Percentiles rank a stretch among this genome's conserved stretches.
These are phyloP conservation scores for Theileria parva DNA, from an alignment of 169 alveolate genomes.

Conservation along the genomic window DNA sequence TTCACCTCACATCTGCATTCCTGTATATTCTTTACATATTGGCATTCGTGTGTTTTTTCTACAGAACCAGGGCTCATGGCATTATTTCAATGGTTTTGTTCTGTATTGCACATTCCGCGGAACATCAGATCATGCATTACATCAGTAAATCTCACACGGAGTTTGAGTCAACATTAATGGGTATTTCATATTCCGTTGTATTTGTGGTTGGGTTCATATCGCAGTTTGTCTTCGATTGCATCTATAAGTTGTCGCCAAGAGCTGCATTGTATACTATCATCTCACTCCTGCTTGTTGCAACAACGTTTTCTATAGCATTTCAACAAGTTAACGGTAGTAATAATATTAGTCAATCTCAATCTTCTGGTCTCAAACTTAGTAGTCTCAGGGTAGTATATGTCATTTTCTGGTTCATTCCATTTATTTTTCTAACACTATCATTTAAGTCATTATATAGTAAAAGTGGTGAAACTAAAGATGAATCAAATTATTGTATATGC, in stretches of 20 bases:
- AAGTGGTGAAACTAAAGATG: too few relatives aligned
- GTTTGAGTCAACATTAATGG: constrained; percentile 63
- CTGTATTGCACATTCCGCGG: constrained; percentile 50
- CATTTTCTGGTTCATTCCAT: constrained; percentile 6
- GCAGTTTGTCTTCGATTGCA: neutral
- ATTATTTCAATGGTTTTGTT: constrained; percentile 41
- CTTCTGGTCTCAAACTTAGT: too few relatives aligned
- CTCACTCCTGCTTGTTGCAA: neutral
- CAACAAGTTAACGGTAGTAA: too few relatives aligned
- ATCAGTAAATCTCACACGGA: constrained; percentile 45
- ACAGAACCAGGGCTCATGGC: constrained; percentile 29
- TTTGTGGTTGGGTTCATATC: constrained; percentile 8
- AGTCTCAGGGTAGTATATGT: neutral
- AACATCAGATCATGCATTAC: constrained; percentile 58
- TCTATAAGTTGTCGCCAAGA: neutral
- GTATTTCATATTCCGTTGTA: constrained; percentile 8
- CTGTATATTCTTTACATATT: constrained; percentile 32
- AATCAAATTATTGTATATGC: neutral
- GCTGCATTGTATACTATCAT: neutral
- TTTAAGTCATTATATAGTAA: too few relatives aligned
- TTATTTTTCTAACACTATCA: neutral
- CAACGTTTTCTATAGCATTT: neutral
- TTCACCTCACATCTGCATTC: constrained; percentile 28
- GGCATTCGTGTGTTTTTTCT: constrained; percentile 27
- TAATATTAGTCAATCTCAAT: too few relatives aligned